These are phyloP conservation scores for Candida sanyiensis DNA, from an alignment of 805 yeast genomes.

Conservation along the genomic window DNA sequence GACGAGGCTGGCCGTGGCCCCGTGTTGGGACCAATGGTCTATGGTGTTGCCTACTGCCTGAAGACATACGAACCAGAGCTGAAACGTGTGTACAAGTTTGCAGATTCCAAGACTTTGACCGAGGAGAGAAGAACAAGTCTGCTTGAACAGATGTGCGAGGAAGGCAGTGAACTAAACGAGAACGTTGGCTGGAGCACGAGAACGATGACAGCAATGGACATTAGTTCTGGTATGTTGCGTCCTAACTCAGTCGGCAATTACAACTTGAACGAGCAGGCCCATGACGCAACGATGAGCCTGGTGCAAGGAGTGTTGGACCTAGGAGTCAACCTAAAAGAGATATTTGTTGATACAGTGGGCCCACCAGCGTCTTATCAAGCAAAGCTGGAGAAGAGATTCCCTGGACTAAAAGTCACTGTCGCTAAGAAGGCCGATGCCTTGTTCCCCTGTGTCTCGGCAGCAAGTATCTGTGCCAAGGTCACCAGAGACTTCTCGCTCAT, in stretches of 20 bases:
- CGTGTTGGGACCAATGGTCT: conserved; percentile 96
- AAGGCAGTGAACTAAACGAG: conserved; percentile 36
- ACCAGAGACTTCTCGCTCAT: conserved; percentile 71
- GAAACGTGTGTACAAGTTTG: conserved; percentile 69
- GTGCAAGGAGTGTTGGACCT: conserved; percentile 57
- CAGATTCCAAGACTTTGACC: conserved; percentile 85
- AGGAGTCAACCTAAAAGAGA: conserved; percentile 61
- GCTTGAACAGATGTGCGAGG: conserved; percentile 50
- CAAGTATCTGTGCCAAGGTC: conserved; percentile 93
- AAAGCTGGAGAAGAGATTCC: conserved; percentile 66
- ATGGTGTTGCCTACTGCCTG: conserved; percentile 77
- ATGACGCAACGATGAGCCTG: conserved; percentile 81
- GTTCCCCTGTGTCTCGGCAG: conserved; percentile 89
- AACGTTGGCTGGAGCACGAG: conserved; percentile 87
- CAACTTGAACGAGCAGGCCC: conserved; percentile 93
- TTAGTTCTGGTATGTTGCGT: conserved; percentile 81
- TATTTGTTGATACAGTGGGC: conserved; percentile 94
- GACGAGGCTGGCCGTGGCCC: conserved; percentile 99
- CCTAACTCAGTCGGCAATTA: conserved; percentile 42
- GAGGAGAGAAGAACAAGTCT: conserved; percentile 62
- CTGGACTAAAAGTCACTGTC: conserved; percentile 66
- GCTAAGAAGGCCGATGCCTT: conserved; percentile 93
- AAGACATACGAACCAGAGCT: conserved; percentile 40
- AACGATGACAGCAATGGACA: conserved; percentile 80
- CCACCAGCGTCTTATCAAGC: conserved; percentile 83